Percentiles rank a stretch among this genome's conserved stretches.
Conservation (phyloP, 2,329 filamentous ascomycete genomes). For the Pezicula carpinea region DNA sequence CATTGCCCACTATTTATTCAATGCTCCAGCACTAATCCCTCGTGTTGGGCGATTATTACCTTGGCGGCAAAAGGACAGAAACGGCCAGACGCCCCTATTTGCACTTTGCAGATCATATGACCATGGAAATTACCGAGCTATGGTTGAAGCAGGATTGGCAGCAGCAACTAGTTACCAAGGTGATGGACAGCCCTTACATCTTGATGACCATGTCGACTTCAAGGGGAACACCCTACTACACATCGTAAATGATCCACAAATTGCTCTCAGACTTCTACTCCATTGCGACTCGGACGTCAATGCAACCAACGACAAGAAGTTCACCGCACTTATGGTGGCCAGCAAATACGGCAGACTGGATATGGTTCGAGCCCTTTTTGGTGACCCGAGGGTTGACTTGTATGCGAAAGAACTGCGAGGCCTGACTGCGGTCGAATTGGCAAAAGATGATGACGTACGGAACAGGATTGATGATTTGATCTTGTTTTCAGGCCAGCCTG, state of each 20-base stretch:
- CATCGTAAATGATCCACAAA: conserved; percentile 79
- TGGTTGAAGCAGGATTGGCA: conserved; percentile 79
- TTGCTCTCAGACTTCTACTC: conserved; percentile 71
- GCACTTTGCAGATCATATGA: conserved; percentile 94
- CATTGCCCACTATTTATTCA: conserved; percentile 93
- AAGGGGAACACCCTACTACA: conserved; percentile 97
- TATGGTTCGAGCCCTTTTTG: conserved; percentile 83
- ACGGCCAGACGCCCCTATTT: conserved; percentile 96
- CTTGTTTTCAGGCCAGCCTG: conserved; percentile 69
- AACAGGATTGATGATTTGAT: conserved; percentile 95
- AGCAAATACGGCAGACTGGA: conserved; percentile 97
- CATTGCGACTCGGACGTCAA: conserved; percentile 94
- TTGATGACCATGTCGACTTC: conserved; percentile 87
- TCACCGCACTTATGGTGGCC: conserved; percentile 95
- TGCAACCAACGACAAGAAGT: conserved; percentile 88
- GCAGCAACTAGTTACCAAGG: conserved; percentile 70
- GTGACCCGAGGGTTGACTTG: conserved; percentile 81
- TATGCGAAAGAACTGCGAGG: conserved; percentile 80
- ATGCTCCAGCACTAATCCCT: conserved; percentile 75
- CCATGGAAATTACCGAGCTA: conserved; percentile 76
- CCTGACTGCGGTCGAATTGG: conserved; percentile 89
- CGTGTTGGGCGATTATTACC: conserved; percentile 74
- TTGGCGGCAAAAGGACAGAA: conserved; percentile 89
- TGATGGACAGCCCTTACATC: conserved; percentile 74
- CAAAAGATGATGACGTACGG: conserved; percentile 95